These are phyloP conservation scores for Cordyceps javanica DNA, from an alignment of 2,329 filamentous ascomycete species.

Conservation along the genomic window DNA sequence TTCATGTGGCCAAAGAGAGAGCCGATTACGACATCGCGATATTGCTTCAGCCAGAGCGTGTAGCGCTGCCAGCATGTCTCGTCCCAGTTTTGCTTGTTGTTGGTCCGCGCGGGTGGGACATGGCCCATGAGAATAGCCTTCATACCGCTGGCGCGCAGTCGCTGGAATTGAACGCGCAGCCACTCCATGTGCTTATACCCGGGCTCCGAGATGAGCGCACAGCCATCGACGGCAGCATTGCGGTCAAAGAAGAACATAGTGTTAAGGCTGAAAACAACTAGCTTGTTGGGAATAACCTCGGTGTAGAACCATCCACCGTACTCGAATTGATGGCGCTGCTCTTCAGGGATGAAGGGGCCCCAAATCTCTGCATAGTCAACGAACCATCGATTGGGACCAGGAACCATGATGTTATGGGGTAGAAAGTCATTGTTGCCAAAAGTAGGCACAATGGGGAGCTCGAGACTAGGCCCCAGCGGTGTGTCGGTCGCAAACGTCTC, in stretches of 20 bases:
- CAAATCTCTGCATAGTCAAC: conserved; percentile 72
- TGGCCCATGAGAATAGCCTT: conserved; percentile 94
- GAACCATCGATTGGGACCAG: conserved; percentile 84
- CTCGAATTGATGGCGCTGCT: conserved; percentile 83
- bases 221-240: conserved; percentile 91
- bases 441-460: conserved; percentile 78
- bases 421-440: conserved; percentile 97
- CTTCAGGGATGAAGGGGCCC: conserved; percentile 83
- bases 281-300: conserved; percentile 78
- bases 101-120: conserved; percentile 82
- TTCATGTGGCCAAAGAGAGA: conserved; percentile 95
- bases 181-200: conserved; percentile 96
- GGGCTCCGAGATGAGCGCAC: conserved; percentile 69
- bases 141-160: conserved; percentile 76
- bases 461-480: conserved; percentile 38
- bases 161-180: conserved; percentile 81
- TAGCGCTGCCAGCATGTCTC: conserved; percentile 99
- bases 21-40: conserved; percentile 78
- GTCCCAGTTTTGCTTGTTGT: conserved; percentile 84
- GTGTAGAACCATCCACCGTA: conserved; percentile 92
- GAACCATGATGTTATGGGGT: conserved; percentile 86
- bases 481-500: conserved; percentile 58
- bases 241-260: conserved; percentile 94
- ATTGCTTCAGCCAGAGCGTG: conserved; percentile 82
- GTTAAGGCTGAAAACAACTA: conserved; percentile 91